A percentile compares a stretch with the other conserved stretches of the same genome.
phyloP scores from a whole-genome alignment of 2,329 filamentous ascomycete genomes.

The Fusarium piperis region DNA sequence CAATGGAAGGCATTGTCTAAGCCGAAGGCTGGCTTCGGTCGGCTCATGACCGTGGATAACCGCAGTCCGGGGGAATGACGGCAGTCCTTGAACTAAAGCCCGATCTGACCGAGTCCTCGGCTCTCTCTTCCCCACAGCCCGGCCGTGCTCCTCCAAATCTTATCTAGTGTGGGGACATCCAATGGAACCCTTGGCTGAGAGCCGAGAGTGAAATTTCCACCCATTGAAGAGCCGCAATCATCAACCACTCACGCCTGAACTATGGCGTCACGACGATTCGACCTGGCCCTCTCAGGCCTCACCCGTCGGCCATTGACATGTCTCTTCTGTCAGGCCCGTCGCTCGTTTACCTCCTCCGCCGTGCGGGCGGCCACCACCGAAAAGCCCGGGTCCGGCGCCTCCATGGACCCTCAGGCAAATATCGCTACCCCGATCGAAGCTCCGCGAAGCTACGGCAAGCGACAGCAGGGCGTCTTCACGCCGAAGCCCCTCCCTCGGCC shows the following conservation, averaged over 20 bases:
- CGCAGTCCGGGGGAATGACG: constrained; percentile 47
- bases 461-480: constrained; percentile 61
- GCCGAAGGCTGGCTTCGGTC: constrained; percentile 47
- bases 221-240: constrained; percentile 19
- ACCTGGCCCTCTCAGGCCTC: constrained; percentile 42
- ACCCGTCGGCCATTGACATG: constrained; percentile 53
- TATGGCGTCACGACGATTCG: constrained; percentile 48
- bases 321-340: constrained; percentile 62
- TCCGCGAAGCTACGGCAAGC: constrained; percentile 68
- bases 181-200: neutral
- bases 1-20: constrained; percentile 35
- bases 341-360: constrained; percentile 58
- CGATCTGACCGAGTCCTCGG: constrained; percentile 33
- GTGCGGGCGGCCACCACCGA: constrained; percentile 42
- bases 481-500: constrained; percentile 73
- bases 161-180: constrained; percentile 17
- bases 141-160: constrained; percentile 30
- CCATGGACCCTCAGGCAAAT: constrained; percentile 50
- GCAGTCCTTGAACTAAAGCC: constrained; percentile 32
- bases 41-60: constrained; percentile 50
- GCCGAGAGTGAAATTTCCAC: constrained; percentile 35
- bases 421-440: constrained; percentile 63
- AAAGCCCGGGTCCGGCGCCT: constrained; percentile 49
- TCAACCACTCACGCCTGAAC: neutral
- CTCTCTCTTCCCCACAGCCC: constrained; percentile 31